These are phyloP conservation scores for Epichloe elymi DNA, from an alignment of 2,329 filamentous ascomycete species.

Conservation along the genomic window DNA sequence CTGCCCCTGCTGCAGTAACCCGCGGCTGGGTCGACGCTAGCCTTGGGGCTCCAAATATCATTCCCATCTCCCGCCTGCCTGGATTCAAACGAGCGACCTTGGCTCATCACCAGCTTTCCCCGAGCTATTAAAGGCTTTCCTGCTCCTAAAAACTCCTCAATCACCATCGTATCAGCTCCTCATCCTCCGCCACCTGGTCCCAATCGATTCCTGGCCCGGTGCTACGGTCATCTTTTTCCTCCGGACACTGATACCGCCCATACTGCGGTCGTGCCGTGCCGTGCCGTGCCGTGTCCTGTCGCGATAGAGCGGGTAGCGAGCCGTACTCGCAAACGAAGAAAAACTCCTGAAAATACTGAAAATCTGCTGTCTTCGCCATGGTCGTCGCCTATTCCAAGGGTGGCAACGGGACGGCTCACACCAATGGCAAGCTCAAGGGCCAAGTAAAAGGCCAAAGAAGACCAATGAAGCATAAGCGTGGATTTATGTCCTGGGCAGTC, in stretches of 20 bases:
- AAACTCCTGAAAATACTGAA: not conserved
- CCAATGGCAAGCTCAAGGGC: conserved; percentile 20
- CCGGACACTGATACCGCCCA: not conserved
- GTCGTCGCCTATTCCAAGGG: conserved; percentile 23
- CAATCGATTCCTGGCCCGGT: not conserved
- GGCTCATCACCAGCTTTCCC: not conserved
- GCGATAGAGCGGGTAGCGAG: not conserved
- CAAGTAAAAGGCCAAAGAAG: conserved; percentile 14
- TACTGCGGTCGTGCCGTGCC: too few relatives aligned
- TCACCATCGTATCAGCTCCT: not conserved
- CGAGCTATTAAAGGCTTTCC: conserved; percentile 1
- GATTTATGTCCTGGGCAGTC: conserved; percentile 27
- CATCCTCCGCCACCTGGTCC: not conserved
- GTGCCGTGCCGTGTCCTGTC: not conserved
- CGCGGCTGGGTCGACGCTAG: not conserved
- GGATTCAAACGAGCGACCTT: not conserved
- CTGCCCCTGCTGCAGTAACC: not conserved
- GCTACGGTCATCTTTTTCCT: not conserved
- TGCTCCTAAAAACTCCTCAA: not conserved
- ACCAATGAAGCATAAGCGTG: conserved; percentile 11
- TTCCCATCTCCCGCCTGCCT: not conserved
- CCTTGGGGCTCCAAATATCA: not conserved
- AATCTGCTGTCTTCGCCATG: not conserved
- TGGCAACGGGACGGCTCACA: conserved; percentile 27
- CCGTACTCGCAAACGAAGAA: not conserved